Conservation (phyloP, 176 grass and related monocot genomes). For the Paspalum vaginatum region DNA sequence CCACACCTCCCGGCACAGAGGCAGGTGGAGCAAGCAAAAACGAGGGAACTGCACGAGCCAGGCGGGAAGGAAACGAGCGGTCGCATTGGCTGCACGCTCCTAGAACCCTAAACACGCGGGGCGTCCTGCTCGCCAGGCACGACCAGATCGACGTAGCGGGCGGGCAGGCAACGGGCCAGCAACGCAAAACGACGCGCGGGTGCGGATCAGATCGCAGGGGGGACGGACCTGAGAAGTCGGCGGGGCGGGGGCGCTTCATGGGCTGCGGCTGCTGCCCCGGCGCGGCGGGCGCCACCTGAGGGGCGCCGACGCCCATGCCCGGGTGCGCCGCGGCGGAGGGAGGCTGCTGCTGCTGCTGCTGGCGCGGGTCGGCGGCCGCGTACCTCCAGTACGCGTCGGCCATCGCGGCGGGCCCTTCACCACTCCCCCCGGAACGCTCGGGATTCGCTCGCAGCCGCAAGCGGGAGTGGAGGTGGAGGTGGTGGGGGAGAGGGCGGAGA, state of each 20-base stretch:
- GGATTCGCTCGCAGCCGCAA: neutral
- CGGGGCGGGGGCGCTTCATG: slow-evolving; percentile 59
- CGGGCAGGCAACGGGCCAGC: neutral
- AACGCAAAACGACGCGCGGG: neutral
- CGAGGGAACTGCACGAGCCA: neutral
- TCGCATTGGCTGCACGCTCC: too few relatives aligned
- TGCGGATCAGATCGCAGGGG: neutral
- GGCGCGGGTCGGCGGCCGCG: slow-evolving; percentile 42
- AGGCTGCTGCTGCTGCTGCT: slow-evolving; percentile 48
- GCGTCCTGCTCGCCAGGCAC: neutral
- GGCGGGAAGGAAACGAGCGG: too few relatives aligned
- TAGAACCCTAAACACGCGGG: slow-evolving; percentile 12
- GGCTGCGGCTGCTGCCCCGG: slow-evolving; percentile 15
- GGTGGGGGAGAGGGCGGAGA: neutral
- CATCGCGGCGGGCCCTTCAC: slow-evolving; percentile 23
- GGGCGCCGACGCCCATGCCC: slow-evolving; percentile 4
- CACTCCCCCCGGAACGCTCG: neutral
- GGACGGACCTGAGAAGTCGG: slow-evolving; percentile 56
- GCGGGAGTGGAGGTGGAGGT: neutral
- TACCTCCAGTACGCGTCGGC: slow-evolving; percentile 81
- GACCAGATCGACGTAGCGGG: neutral
- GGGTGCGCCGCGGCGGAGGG: slow-evolving; percentile 25
- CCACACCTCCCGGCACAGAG: neutral
- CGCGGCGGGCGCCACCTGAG: neutral
- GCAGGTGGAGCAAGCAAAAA: neutral